A percentile compares a stretch with the other conserved stretches of the same genome.
These are phyloP conservation scores for Lichtheimia corymbifera DNA, from an alignment of 371 early-diverging fungal genomes.

Conservation along the genomic window DNA sequence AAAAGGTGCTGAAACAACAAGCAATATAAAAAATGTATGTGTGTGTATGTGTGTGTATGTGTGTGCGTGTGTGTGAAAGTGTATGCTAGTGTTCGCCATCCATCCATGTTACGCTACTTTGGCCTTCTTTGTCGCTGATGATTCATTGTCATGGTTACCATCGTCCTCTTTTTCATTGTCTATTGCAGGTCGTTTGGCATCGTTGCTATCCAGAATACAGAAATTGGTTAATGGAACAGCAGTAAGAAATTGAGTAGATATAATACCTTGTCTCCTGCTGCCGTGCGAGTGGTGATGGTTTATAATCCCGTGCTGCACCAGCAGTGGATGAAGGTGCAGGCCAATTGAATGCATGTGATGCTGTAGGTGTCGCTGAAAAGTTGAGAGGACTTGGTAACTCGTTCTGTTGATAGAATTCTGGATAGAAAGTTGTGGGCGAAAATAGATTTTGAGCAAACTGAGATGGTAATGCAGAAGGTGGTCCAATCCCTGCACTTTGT, in stretches of 20 bases:
- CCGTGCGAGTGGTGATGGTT: slow-evolving; percentile 8
- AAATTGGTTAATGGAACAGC: background rate
- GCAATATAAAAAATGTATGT: too few relatives aligned
- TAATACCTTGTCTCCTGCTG: background rate
- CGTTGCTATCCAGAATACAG: background rate
- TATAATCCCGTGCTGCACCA: slow-evolving; percentile 1
- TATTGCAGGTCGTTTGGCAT: background rate
- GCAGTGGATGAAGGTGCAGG: slow-evolving; percentile 34
- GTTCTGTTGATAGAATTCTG: slow-evolving; percentile 71
- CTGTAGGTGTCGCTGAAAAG: slow-evolving; percentile 63
- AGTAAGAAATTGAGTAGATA: background rate
- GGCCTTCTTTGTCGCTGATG: background rate
- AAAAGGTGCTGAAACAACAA: too few relatives aligned
- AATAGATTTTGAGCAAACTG: slow-evolving; percentile 79
- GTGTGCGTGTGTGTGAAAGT: too few relatives aligned
- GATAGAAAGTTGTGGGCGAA: slow-evolving; percentile 77
- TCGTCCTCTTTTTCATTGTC: background rate
- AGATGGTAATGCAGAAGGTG: slow-evolving; percentile 60
- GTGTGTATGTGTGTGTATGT: too few relatives aligned
- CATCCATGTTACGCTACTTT: background rate
- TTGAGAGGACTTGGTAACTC: slow-evolving; percentile 66
- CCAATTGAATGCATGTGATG: slow-evolving; percentile 63
- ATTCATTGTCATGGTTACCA: background rate
- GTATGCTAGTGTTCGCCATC: too few relatives aligned
- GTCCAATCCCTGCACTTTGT: slow-evolving; percentile 13